These are phyloP conservation scores for Kuraishia hungarica DNA, from an alignment of 805 yeast species.

Conservation along the genomic window DNA sequence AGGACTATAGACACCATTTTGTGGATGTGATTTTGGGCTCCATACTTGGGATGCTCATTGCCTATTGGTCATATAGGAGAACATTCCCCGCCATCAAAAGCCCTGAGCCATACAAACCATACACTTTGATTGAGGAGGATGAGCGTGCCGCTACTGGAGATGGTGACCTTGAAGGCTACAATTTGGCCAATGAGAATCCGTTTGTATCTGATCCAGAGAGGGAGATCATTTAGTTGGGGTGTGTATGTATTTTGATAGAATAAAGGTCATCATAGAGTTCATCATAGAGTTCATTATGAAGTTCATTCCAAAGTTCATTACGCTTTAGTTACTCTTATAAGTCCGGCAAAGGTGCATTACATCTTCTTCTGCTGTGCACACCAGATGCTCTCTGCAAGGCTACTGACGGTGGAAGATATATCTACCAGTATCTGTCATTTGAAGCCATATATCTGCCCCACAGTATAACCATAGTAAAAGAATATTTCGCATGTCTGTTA, in stretches of 20 bases:
- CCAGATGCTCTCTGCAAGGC: no score
- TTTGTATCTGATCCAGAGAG: background rate
- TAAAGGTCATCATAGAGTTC: no score
- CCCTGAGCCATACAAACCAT: constrained; percentile 31
- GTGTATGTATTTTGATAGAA: background rate
- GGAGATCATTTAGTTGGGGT: background rate
- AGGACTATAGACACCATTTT: constrained; percentile 92
- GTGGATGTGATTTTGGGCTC: constrained; percentile 76
- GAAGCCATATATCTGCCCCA: no score
- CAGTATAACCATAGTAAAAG: no score
- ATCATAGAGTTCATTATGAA: no score
- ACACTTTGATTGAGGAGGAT: constrained; percentile 12
- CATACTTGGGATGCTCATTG: constrained; percentile 51
- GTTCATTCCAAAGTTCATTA: no score
- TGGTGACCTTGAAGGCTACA: background rate
- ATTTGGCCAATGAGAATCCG: background rate
- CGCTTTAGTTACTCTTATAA: no score
- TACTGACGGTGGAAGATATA: no score
- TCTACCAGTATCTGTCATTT: no score
- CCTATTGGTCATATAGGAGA: constrained; percentile 48
- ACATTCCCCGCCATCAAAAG: constrained; percentile 35
- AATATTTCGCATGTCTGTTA: no score
- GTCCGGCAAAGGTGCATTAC: no score
- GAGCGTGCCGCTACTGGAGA: background rate
- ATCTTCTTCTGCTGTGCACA: no score